These are phyloP conservation scores for Clohesyomyces aquaticus DNA, from an alignment of 495 filamentous ascomycete genomes.

Conservation along the genomic window DNA sequence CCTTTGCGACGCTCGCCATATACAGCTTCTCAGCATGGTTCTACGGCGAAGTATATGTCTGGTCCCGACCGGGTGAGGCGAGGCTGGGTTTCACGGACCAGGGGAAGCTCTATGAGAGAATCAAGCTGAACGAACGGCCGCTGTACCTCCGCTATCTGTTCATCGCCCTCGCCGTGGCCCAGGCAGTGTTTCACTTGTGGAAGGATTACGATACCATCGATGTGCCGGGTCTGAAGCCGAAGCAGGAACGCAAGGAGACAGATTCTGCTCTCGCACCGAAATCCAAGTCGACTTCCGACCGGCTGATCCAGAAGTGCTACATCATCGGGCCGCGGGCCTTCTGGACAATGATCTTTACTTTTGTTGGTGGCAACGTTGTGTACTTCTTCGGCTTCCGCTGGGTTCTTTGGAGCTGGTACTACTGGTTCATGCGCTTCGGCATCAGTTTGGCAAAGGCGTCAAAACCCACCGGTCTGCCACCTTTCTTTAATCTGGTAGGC, in stretches of 20 bases:
- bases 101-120: constrained; percentile 67
- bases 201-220: constrained; percentile 73
- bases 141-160: constrained; percentile 78
- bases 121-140: constrained; percentile 83
- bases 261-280: constrained; percentile 51
- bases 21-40: constrained; percentile 70
- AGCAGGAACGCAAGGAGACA: constrained; percentile 52
- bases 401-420: constrained; percentile 25
- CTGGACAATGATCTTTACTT: background rate
- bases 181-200: constrained; percentile 70
- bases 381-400: constrained; percentile 33
- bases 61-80: constrained; percentile 66
- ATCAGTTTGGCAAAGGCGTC: constrained; percentile 52
- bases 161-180: constrained; percentile 66
- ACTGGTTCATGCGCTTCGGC: constrained; percentile 5
- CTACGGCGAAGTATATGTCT: constrained; percentile 83
- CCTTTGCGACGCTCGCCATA: constrained; percentile 52
- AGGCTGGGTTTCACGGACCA: constrained; percentile 73
- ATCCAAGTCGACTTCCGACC: background rate
- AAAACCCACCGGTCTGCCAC: constrained; percentile 51
- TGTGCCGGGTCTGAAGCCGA: constrained; percentile 55
- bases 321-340: background rate
- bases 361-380: constrained; percentile 16
- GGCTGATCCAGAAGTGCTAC: background rate
- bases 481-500: constrained; percentile 51